Percentiles rank a stretch among this genome's conserved stretches.
These are phyloP conservation scores for Phytopythium kandeliae DNA, from an alignment of 352 stramenopile species.

Conservation along the genomic window DNA sequence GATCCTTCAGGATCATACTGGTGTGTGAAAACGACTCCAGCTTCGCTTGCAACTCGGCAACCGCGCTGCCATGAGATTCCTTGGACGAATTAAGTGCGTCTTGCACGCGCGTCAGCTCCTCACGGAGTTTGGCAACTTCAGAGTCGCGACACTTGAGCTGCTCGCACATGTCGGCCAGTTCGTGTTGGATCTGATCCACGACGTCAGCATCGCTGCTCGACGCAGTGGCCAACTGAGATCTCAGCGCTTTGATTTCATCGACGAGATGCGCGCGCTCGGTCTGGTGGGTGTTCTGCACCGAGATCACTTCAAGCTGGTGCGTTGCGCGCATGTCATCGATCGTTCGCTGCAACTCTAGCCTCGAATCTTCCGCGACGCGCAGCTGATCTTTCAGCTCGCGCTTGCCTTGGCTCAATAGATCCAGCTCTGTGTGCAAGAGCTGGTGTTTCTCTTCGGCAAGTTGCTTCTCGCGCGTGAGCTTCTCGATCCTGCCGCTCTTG, in stretches of 20 bases:
- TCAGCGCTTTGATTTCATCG: neutral
- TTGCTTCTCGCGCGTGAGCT: constrained; percentile 3
- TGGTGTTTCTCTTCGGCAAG: constrained; percentile 3
- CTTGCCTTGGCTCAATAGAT: neutral
- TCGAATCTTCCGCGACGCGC: constrained; percentile 30
- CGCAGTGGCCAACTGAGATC: neutral
- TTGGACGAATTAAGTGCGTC: constrained; percentile 10
- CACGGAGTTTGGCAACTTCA: constrained; percentile 7
- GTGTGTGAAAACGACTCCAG: constrained; percentile 7
- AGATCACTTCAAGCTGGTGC: constrained; percentile 1
- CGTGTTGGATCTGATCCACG: constrained; percentile 16
- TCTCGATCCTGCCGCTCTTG: neutral
- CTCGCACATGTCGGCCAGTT: constrained; percentile 27
- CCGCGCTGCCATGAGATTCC: neutral
- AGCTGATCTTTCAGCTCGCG: neutral
- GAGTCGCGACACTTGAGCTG: constrained; percentile 22
- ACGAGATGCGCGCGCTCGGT: neutral
- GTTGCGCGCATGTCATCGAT: constrained; percentile 2
- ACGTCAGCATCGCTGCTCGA: neutral
- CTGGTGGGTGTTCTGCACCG: neutral
- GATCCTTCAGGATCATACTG: constrained; percentile 9
- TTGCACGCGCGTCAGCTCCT: constrained; percentile 28
- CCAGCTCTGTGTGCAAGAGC: constrained; percentile 3
- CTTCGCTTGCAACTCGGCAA: neutral
- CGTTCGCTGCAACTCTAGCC: constrained; percentile 56